These are phyloP conservation scores for Fraxinus sp. DNA, from an alignment of 305 asterid species.

Conservation along the genomic window DNA sequence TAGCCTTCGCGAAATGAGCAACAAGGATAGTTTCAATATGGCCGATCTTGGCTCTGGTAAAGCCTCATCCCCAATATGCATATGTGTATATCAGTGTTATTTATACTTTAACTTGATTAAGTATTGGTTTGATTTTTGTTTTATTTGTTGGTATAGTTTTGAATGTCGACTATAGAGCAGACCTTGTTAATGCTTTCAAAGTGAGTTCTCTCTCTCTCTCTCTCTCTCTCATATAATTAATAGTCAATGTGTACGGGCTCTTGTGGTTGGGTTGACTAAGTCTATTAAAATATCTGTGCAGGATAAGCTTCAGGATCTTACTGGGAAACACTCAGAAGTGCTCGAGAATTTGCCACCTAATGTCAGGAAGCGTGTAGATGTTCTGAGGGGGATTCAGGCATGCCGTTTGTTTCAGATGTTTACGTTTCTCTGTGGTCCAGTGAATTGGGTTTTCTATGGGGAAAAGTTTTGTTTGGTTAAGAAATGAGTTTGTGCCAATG, in stretches of 20 bases:
- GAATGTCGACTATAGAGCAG: conserved; percentile 7
- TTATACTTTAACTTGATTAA: neutral
- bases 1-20: neutral
- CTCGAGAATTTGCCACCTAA: conserved; percentile 56
- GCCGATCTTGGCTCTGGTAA: neutral
- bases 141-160: conserved; percentile 3
- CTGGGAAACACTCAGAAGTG: conserved; percentile 69
- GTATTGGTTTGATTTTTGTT: neutral
- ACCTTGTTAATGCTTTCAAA: conserved; percentile 17
- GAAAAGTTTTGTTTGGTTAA: neutral
- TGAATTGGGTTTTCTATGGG: neutral
- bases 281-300: conserved; percentile 25
- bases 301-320: conserved; percentile 71
- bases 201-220: neutral
- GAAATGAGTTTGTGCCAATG: neutral
- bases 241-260: neutral
- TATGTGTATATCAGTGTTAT: neutral
- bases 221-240: neutral
- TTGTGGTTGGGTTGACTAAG: neutral
- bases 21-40: neutral
- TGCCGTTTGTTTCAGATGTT: too few relatives aligned
- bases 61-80: neutral
- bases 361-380: conserved; percentile 26
- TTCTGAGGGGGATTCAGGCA: too few relatives aligned
- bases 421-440: conserved; percentile 29